Evolutionary conservation across 2,329 filamentous ascomycete genomes (phyloP).

Genomic region (Corynespora cassiicola): DNA sequence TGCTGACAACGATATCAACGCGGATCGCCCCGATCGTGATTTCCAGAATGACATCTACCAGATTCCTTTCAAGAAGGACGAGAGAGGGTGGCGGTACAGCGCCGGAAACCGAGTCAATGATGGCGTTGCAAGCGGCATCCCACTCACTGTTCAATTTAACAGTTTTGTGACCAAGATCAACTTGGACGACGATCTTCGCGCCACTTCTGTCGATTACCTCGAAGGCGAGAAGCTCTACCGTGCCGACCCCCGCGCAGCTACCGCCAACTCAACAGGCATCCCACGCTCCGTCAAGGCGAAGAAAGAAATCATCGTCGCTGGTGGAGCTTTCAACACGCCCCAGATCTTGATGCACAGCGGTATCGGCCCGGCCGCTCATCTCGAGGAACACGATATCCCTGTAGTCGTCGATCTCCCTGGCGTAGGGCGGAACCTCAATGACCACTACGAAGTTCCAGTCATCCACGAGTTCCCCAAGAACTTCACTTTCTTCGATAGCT

Average conservation of each 20-base stretch:
- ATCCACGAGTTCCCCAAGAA: conserved; percentile 46
- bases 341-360: conserved; percentile 68
- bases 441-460: conserved; percentile 36
- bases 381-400: conserved; percentile 58
- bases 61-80: conserved; percentile 61
- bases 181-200: conserved; percentile 55
- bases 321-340: conserved; percentile 64
- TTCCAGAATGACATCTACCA: conserved; percentile 59
- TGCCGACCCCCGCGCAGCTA: conserved; percentile 26
- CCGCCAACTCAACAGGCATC: conserved; percentile 31
- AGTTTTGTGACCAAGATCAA: conserved; percentile 38
- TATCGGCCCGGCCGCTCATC: conserved; percentile 60
- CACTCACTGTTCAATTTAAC: conserved; percentile 64
- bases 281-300: conserved; percentile 30
- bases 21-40: conserved; percentile 53
- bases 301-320: conserved; percentile 8
- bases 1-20: conserved; percentile 63
- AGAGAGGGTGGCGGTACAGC: no score
- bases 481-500: conserved; percentile 45
- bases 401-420: conserved; percentile 62
- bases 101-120: no score
- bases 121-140: no score
- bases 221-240: conserved; percentile 55
- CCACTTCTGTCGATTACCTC: conserved; percentile 59
- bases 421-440: conserved; percentile 27